A percentile compares a stretch with the other conserved stretches of the same genome.
Evolutionary conservation across 2,329 filamentous ascomycete genomes (phyloP).

Genomic region (Diaporthe capsici): DNA sequence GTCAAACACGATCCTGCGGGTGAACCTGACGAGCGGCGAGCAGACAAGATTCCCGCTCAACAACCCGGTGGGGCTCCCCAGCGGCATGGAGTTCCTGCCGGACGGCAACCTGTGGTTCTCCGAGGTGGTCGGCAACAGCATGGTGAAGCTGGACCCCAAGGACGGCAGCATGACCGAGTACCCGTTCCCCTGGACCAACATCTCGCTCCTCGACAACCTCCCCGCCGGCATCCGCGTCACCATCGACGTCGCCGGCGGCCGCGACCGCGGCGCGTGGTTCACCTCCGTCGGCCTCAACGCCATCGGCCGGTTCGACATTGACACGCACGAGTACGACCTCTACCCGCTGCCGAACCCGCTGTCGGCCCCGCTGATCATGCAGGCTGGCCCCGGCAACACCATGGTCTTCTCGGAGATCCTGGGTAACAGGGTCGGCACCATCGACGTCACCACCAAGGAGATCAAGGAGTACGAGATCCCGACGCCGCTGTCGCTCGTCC

Average conservation of each 20-base stretch:
- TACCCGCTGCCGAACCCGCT: conserved; percentile 25
- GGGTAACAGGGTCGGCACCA: conserved; percentile 29
- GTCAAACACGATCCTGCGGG: conserved; percentile 24
- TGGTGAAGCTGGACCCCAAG: conserved; percentile 26
- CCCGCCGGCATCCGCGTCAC: conserved; percentile 24
- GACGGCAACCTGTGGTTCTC: conserved; percentile 26
- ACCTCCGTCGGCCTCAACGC: conserved; percentile 25
- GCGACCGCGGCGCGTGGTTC: conserved; percentile 28
- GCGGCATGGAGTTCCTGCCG: conserved; percentile 31
- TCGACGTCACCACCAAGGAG: conserved; percentile 15
- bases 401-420: conserved; percentile 29
- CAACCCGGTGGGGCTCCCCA: conserved; percentile 9
- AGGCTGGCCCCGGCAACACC: conserved; percentile 3
- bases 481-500: conserved; percentile 11
- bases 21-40: conserved; percentile 27
- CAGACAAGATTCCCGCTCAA: conserved; percentile 21
- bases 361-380: conserved; percentile 17
- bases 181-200: conserved; percentile 24
- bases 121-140: conserved; percentile 23
- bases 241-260: conserved; percentile 12
- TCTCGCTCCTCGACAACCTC: conserved; percentile 3
- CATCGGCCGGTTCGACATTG: conserved; percentile 13
- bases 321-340: neutral
- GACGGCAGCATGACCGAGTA: conserved; percentile 30
- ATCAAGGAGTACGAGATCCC: conserved; percentile 30